Base-by-base conservation (phyloP, 1,139 yeast genomes). In the Maudiozyma humilis region DNA sequence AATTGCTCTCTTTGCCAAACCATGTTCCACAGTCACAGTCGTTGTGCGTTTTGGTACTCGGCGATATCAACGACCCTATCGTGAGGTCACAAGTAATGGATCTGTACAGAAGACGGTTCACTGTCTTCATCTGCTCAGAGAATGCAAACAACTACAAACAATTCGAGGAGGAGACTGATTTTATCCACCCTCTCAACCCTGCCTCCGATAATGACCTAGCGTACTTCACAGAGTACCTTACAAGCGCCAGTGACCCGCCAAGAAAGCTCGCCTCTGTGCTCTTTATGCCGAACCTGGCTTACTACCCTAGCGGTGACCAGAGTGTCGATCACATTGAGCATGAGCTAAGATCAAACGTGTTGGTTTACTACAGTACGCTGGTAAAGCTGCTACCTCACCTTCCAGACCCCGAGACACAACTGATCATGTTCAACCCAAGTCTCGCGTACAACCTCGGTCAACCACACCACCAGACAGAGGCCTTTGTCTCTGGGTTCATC, bases 31-130 rank as follows among this genome's bases (percentile, higher is more conserved):
- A 52, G 30, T 45, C 47, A 23, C 56, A 57, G 36, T 42, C 51
- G 3, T 47, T 51, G 34, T 53, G 57, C 40, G 54, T 60, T 3
- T 46, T 63, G 36, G 51, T 63, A 3, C 47, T 63, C 8, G 66
- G 66, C 1, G 60, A 61, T 43, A 57, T 59, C 55, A 55, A 55
- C 18, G 66, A 63, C 47, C 66, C 66, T 3, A 56, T 63, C 5
- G 52, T 62, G 4, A 53, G 65, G 39, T 52, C 57, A 7, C 63
- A 61, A 42, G 65, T 60, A 3, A 54, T 59, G 54, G 66, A 63
- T 45, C 48, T 63, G 23, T 59, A 61, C 44, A 53, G 61, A 40
- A 57, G 65, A 44, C 51, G 63, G 17, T 61, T 54, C 37, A 53
- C 54, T 12, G 55, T 63, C 3, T 60, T 59, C 37, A 53, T 62